A percentile compares a stretch with the other conserved stretches of the same genome.
Conservation (phyloP, 2,329 filamentous ascomycete species). For the Ascosphaera apis region DNA sequence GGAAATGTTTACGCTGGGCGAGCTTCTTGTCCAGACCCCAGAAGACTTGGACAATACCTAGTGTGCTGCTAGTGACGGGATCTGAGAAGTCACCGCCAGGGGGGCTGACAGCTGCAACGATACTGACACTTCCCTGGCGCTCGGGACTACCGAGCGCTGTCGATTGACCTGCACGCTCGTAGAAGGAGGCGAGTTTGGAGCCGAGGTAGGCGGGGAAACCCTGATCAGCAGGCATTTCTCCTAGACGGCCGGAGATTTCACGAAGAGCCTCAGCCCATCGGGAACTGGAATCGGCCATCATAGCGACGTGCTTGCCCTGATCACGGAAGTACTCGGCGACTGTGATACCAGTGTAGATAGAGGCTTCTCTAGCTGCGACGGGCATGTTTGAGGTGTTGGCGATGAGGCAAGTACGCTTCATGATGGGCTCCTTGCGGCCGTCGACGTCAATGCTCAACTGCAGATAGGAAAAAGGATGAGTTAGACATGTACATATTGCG, state of each 20-base stretch:
- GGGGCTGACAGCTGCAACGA: conserved; percentile 90
- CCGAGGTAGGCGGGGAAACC: conserved; percentile 96
- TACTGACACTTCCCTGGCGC: conserved; percentile 78
- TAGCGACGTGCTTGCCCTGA: conserved; percentile 89
- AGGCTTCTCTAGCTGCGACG: conserved; percentile 90
- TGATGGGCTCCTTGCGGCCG: conserved; percentile 91
- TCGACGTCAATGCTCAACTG: conserved; percentile 78
- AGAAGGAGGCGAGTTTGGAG: conserved; percentile 95
- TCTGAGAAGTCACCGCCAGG: conserved; percentile 98
- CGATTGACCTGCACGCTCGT: conserved; percentile 87
- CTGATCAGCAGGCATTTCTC: conserved; percentile 99
- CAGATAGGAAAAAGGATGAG: not conserved
- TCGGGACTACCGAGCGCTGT: conserved; percentile 70
- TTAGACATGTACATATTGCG: not conserved
- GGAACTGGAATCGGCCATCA: conserved; percentile 98
- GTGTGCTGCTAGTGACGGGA: conserved; percentile 78
- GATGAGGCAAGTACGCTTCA: conserved; percentile 97
- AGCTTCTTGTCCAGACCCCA: conserved; percentile 99
- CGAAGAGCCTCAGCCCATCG: conserved; percentile 96
- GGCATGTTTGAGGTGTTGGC: conserved; percentile 99
- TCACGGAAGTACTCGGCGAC: conserved; percentile 95
- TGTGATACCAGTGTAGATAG: conserved; percentile 93
- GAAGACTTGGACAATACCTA: conserved; percentile 97
- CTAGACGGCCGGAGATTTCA: conserved; percentile 94
- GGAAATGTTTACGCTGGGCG: conserved; percentile 96